These are phyloP conservation scores for Metarhizium brunneum DNA, from an alignment of 2,329 filamentous ascomycete genomes.

Conservation along the genomic window DNA sequence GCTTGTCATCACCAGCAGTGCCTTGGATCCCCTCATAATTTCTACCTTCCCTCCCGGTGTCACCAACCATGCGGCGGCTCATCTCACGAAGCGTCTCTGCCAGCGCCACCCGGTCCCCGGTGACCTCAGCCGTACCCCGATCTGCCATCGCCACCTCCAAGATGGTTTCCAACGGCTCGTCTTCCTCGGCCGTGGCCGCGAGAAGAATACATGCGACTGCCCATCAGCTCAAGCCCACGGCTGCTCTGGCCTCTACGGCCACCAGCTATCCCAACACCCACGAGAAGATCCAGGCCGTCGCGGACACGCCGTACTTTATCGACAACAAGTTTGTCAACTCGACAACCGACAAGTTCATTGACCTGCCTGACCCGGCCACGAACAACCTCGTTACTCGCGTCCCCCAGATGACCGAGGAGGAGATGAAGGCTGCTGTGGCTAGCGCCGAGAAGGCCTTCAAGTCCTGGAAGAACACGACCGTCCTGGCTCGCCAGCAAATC, in stretches of 20 bases:
- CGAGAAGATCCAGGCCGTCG: slow-evolving; percentile 56
- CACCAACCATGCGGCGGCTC: slow-evolving; percentile 35
- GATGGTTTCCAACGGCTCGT: slow-evolving; percentile 23
- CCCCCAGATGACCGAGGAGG: slow-evolving; percentile 69
- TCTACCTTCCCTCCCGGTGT: not conserved
- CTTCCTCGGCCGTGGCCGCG: slow-evolving; percentile 28
- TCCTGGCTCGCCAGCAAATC: slow-evolving; percentile 69
- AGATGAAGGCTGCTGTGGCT: slow-evolving; percentile 66
- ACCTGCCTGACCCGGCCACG: slow-evolving; percentile 73
- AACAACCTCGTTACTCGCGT: slow-evolving; percentile 80
- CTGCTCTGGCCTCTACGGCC: slow-evolving; percentile 43
- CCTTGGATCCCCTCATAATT: not conserved
- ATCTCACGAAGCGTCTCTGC: slow-evolving; percentile 29
- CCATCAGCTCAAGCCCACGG: slow-evolving; percentile 42
- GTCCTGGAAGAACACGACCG: slow-evolving; percentile 61
- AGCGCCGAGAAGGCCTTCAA: slow-evolving; percentile 70
- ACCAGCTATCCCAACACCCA: slow-evolving; percentile 62
- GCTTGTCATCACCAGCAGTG: not conserved
- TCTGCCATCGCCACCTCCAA: slow-evolving; percentile 19
- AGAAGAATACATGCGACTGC: slow-evolving; percentile 50
- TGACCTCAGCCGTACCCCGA: slow-evolving; percentile 15
- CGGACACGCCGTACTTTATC: slow-evolving; percentile 72
- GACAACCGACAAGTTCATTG: slow-evolving; percentile 62
- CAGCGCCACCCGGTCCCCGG: slow-evolving; percentile 24
- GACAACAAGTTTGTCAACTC: slow-evolving; percentile 71